Percentiles rank a stretch among this genome's conserved stretches.
Evolutionary conservation across 139 green algal genomes (phyloP).

Genomic region (Ettlia oleoabundans): DNA sequence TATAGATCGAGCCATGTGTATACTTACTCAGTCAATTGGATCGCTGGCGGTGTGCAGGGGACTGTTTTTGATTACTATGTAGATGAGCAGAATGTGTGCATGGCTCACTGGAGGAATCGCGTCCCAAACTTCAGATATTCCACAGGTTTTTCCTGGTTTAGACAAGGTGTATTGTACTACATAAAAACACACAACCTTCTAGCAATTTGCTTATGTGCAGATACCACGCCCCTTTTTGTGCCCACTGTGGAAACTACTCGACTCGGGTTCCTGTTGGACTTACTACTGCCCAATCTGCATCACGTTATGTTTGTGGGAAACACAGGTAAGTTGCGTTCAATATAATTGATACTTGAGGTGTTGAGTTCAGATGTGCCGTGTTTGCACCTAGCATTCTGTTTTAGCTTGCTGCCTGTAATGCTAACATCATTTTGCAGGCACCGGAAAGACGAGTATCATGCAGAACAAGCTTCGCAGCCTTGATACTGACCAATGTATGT

Average conservation of each 20-base stretch:
- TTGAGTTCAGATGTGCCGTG: too few species aligned
- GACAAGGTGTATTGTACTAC: too few species aligned
- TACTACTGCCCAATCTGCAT: constrained; percentile 81
- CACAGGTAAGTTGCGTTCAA: constrained; percentile 52
- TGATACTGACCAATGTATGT: constrained; percentile 67
- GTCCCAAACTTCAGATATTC: constrained; percentile 70
- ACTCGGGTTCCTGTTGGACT: constrained; percentile 86
- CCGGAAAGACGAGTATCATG: constrained; percentile 90
- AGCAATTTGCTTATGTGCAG: neutral
- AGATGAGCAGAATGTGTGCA: constrained; percentile 69
- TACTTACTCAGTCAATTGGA: neutral
- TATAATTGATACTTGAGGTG: neutral
- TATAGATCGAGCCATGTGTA: too few species aligned
- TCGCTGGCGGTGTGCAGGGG: constrained; percentile 65
- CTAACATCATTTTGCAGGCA: constrained; percentile 47
- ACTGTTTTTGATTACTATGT: constrained; percentile 94
- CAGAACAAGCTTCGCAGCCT: constrained; percentile 85
- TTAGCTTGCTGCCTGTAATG: neutral
- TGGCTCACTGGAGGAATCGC: constrained; percentile 80
- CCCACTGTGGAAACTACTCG: constrained; percentile 88
- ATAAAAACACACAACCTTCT: neutral
- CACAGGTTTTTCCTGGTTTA: neutral
- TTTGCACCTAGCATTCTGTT: too few species aligned
- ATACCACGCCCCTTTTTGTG: constrained; percentile 75
- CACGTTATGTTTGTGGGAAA: constrained; percentile 93